Evolutionary conservation across 1,284 basidiomycete species (phyloP).

Genomic region (Apiotrichum sp.): DNA sequence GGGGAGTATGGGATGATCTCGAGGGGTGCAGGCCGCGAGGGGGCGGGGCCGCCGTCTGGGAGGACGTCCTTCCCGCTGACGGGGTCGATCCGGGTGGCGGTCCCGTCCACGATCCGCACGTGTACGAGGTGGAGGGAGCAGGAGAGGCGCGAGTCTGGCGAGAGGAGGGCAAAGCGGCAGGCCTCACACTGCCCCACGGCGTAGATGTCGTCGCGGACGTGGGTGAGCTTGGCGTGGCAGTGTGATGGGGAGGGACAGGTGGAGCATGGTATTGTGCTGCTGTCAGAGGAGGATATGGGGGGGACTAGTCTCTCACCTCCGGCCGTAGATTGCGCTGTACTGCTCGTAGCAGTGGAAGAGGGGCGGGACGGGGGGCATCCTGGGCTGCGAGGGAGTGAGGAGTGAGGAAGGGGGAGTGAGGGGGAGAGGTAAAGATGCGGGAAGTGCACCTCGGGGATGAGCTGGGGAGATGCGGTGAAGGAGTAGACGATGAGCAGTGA

Average conservation of each 20-base stretch:
- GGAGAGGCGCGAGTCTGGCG: not conserved
- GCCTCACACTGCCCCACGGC: not conserved
- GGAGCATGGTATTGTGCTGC: not conserved
- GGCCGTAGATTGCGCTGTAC: not conserved
- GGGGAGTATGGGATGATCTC: no score
- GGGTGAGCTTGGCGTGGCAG: constrained; percentile 1
- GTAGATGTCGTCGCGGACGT: not conserved
- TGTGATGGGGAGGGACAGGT: not conserved
- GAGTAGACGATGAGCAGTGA: no score
- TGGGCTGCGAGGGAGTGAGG: not conserved
- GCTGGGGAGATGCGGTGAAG: no score
- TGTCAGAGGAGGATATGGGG: not conserved
- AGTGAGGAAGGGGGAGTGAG: no score
- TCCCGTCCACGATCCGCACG: not conserved
- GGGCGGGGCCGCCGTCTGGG: no score
- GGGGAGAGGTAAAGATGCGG: no score
- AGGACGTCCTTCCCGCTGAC: no score
- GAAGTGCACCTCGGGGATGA: no score
- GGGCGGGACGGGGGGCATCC: not conserved
- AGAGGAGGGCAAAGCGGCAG: not conserved
- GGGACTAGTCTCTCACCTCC: not conserved
- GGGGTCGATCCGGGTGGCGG: not conserved
- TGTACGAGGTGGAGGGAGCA: not conserved
- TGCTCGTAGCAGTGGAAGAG: constrained; percentile 2
- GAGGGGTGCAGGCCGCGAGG: no score